These are phyloP conservation scores for Sanguinoderma infundibulare DNA, from an alignment of 1,284 basidiomycete genomes.

Conservation along the genomic window DNA sequence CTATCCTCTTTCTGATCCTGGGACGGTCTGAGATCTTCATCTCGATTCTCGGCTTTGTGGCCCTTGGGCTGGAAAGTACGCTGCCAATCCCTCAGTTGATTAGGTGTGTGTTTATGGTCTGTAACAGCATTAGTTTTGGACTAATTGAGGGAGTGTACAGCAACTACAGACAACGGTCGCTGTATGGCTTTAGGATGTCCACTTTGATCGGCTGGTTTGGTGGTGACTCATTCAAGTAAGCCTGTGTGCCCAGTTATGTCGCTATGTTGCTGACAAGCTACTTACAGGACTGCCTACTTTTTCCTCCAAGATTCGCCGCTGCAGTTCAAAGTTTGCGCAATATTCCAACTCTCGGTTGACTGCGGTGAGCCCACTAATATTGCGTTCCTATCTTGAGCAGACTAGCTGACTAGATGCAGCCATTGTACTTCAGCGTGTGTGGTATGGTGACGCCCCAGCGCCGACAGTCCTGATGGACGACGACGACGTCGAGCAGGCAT, in stretches of 20 bases:
- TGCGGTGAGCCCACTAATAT: slow-evolving; percentile 52
- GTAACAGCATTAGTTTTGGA: slow-evolving; percentile 13
- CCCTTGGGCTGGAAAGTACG: slow-evolving; percentile 81
- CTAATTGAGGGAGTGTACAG: slow-evolving; percentile 40
- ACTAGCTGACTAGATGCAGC: slow-evolving; percentile 41
- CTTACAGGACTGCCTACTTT: slow-evolving; percentile 74
- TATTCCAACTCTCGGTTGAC: slow-evolving; percentile 82
- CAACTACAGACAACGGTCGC: slow-evolving; percentile 74
- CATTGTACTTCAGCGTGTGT: slow-evolving; percentile 71
- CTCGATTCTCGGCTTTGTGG: slow-evolving; percentile 75
- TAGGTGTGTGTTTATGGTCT: slow-evolving; percentile 49
- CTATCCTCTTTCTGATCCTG: slow-evolving; percentile 77
- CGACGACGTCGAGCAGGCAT: slow-evolving; percentile 75
- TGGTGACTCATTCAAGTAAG: slow-evolving; percentile 83
- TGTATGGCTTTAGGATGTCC: slow-evolving; percentile 84
- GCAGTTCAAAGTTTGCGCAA: slow-evolving; percentile 80
- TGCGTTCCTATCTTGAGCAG: neutral
- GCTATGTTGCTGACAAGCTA: neutral
- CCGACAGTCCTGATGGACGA: slow-evolving; percentile 52
- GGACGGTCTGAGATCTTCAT: slow-evolving; percentile 69
- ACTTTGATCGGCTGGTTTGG: slow-evolving; percentile 84
- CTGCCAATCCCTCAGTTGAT: slow-evolving; percentile 82
- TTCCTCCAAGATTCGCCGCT: slow-evolving; percentile 71
- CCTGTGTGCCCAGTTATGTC: slow-evolving; percentile 14
- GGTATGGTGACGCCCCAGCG: slow-evolving; percentile 71